Evolutionary conservation across 768 basidiomycete species (phyloP).

Genomic region (Leucocoprinus birnbaumii): DNA sequence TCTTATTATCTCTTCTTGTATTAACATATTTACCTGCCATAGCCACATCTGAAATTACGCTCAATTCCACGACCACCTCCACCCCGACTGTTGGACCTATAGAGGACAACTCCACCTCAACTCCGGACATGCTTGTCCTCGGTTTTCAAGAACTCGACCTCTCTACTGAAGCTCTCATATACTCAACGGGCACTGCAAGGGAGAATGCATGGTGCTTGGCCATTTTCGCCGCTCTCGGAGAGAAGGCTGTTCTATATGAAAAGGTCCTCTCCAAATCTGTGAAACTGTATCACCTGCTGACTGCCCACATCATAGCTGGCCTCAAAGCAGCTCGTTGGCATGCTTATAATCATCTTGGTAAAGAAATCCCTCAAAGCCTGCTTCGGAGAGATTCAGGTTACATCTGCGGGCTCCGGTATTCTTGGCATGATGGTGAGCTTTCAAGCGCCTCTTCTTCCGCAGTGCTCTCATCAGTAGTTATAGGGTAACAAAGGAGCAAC

Average conservation of each 20-base stretch:
- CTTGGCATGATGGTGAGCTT: slow-evolving; percentile 71
- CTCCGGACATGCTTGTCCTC: slow-evolving; percentile 68
- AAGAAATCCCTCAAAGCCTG: slow-evolving; percentile 47
- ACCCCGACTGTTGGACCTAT: slow-evolving; percentile 14
- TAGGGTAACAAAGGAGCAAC: slow-evolving; percentile 86
- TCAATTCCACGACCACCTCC: neutral
- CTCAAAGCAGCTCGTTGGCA: slow-evolving; percentile 81
- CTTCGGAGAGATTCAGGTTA: slow-evolving; percentile 51
- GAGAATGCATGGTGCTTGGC: slow-evolving; percentile 75
- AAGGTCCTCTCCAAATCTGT: slow-evolving; percentile 43
- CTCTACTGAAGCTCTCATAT: slow-evolving; percentile 75
- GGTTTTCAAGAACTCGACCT: slow-evolving; percentile 82
- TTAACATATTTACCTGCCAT: neutral
- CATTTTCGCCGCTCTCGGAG: slow-evolving; percentile 67
- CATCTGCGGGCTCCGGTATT: slow-evolving; percentile 67
- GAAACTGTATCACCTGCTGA: neutral
- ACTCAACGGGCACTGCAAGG: slow-evolving; percentile 55
- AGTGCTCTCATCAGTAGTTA: slow-evolving; percentile 1
- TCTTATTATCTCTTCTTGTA: neutral
- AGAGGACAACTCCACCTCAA: slow-evolving; percentile 21
- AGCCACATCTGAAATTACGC: neutral
- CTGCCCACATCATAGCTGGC: slow-evolving; percentile 41
- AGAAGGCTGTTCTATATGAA: slow-evolving; percentile 58
- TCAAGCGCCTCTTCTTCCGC: neutral
- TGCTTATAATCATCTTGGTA: slow-evolving; percentile 69